Base-by-base conservation (phyloP, 2,329 filamentous ascomycete genomes). In the Sclerotinia trifoliorum region DNA sequence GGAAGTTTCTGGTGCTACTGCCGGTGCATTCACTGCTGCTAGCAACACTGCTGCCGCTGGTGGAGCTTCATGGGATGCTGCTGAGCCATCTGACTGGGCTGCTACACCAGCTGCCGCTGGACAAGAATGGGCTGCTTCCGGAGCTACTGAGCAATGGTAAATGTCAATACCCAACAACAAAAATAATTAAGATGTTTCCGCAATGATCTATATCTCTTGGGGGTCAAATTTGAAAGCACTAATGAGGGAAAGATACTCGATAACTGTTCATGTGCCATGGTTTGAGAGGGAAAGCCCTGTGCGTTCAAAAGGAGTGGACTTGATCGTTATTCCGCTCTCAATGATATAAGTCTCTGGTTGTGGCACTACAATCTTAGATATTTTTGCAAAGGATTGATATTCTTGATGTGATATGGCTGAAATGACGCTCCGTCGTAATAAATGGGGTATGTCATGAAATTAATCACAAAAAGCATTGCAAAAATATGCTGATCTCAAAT, bases 161-260 rank as follows among this genome's bases (percentile, higher is more conserved):
- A 77, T 72, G 56, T 67, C 56, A 67, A n/a, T 67, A 63, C 32
- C 58, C 51, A 64, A 67, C 44, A 69, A 51, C 69, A 42, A 42
- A 17, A 65, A 73, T 71, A 72, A 68, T 68, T 54, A 58, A 65
- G 62, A 66, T 71, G 68, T 72, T 67, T 66, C 69, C 61, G 54
- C 64, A 57, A 71, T 73, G 68, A 67, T 65, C 68, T 72, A 69
- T 71, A 71, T 68, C 70, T 62, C 74, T 75, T 76, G 78, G 76
- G 76, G 79, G 79, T 84, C 81, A 82, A 58, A 84, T 84, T 87
- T 87, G 85, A 85, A 82, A 84, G 90, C 88, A 90, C 93, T 97
- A 85, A 97, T 91, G 94, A 97, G 93, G 94, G 94, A 98, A 98
- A 98, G 94, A 98, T 93, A 97, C 90, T 93, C 86, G 80, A 79